Evolutionary conservation across 139 green algal species (phyloP), one percentile per base, ranked within the genome.

Genomic region (Chlorella sp.): DNA sequence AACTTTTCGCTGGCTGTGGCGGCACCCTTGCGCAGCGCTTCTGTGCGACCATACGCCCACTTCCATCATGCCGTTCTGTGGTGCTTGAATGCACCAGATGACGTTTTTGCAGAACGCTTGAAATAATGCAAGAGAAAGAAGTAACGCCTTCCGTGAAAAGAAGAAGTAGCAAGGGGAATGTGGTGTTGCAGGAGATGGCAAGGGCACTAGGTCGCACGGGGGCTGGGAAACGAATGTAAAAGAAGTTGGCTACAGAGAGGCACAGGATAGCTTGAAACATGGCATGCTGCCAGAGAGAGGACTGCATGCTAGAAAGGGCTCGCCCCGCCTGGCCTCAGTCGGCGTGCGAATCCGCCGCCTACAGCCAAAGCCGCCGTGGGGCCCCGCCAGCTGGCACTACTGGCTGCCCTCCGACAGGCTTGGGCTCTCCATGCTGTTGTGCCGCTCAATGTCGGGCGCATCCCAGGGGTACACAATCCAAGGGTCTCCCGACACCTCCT

Each of bases 401-500:
- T 66, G 19, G 48, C 19, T 85, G 26, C 48, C 36, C 32, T 34
- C 81, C 18, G 48, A 57, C 7, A 9, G 64, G 21, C 64, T 28
- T 14, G 4, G 64, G 64, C 36, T 32, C n/a, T 34, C 81, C 57
- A 86, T 34, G 19, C 37, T 34, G 73, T 83, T 81, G 79, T 90
- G 87, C 85, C 83, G 71, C 48, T 89, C 71, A 60, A 89, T 89
- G 48, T 83, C 71, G 0, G 37, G 32, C 0, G 85, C 85, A 39
- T 89, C 85, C 85, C 85, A 89, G 0, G 85, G 85, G 73, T 89
- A 89, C 14, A n/a, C 16, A 0, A 88, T 68, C 84, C 84, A 88
- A 7, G 84, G 68, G 42, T 71, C 37, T 4, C 83, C 37, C 0
- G 61, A 30, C 32, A 88, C 30, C 66, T 88, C 84, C 84, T 81